These are phyloP conservation scores for Lolium multiflorum DNA, from an alignment of 176 grass and related monocot species.

Conservation along the genomic window DNA sequence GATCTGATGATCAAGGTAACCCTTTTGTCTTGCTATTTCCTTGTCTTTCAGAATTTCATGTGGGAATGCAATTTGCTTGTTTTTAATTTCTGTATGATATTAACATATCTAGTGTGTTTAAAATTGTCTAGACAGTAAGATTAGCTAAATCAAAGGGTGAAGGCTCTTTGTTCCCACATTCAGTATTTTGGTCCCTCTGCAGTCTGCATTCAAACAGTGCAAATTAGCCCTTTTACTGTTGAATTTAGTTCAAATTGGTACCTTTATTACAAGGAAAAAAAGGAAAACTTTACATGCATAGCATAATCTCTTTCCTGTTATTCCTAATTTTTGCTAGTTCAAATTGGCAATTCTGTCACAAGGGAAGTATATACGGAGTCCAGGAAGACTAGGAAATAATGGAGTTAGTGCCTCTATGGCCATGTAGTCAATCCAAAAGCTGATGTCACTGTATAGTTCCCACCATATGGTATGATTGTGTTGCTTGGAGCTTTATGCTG, in stretches of 20 bases:
- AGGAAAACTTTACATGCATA: conserved; percentile 21
- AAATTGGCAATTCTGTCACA: conserved; percentile 11
- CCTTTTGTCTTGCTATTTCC: conserved; percentile 22
- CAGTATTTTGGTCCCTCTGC: conserved; percentile 30
- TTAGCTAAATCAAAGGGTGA: neutral
- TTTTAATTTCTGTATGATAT: neutral
- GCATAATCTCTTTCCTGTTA: neutral
- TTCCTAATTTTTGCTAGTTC: conserved; percentile 12
- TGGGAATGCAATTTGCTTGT: neutral
- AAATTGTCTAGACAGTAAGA: conserved; percentile 18
- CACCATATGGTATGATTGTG: conserved; percentile 14
- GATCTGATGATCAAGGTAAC: conserved; percentile 96
- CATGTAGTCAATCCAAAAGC: conserved; percentile 12
- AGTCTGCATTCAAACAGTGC: conserved; percentile 24
- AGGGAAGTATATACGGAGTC: conserved; percentile 8
- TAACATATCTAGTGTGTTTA: conserved; percentile 12
- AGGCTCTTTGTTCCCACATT: neutral
- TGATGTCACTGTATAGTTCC: neutral
- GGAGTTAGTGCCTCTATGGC: neutral
- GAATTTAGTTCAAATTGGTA: conserved; percentile 29
- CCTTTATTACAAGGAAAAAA: neutral
- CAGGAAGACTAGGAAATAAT: neutral
- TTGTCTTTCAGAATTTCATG: conserved; percentile 51
- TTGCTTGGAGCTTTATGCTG: conserved; percentile 1
- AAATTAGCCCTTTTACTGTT: neutral